Evolutionary conservation across 345 rosid species (phyloP), one percentile per base, ranked within the genome.

Genomic region (Linum lewisii): DNA sequence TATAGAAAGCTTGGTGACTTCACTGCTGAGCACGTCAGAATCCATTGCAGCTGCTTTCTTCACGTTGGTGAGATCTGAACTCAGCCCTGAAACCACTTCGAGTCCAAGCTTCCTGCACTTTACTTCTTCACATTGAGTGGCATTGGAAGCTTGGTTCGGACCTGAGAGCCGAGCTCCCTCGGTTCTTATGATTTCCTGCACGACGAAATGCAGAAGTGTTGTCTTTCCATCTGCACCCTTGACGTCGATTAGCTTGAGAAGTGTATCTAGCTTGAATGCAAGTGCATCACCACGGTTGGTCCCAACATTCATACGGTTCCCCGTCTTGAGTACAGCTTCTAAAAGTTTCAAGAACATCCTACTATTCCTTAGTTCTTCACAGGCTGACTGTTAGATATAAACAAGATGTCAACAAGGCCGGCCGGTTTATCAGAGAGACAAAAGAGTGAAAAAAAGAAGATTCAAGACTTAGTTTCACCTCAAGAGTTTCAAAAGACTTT

Each of bases 21-120:
- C 96, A 50, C 85, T 66, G 75, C 78, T 78, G 51, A 90, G 82
- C 53, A 86, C 87, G 60, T 87, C 97, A 5, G 99, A 90, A 74
- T 94, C 97, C 95, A 94, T 94, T 51, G 93, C 85, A 57, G 99
- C 99, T 61, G 95, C 84, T 84, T 90, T 90, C 81, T 86, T 94
- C 66, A 94, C 99, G 61, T 82, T 80, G 56, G 57, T 62, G 13
- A 94, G 92, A 65, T 90, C 97, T 19, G 82, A 81, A 71, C 82
- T 74, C 22, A 94, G 86, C 22, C 95, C 70, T 19, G 97, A 85
- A 63, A 94, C 99, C 54, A 94, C 95, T 82, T 87, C 84, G 59
- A 94, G 85, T 20, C 99, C 97, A 1, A 90, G 82, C 78, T 82
- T 85, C 77, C 95, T 68, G 54, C 94, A 93, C 76, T 77, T 83